These are phyloP conservation scores for Vachellia collinsii DNA, from an alignment of 306 rosid species.

Conservation along the genomic window DNA sequence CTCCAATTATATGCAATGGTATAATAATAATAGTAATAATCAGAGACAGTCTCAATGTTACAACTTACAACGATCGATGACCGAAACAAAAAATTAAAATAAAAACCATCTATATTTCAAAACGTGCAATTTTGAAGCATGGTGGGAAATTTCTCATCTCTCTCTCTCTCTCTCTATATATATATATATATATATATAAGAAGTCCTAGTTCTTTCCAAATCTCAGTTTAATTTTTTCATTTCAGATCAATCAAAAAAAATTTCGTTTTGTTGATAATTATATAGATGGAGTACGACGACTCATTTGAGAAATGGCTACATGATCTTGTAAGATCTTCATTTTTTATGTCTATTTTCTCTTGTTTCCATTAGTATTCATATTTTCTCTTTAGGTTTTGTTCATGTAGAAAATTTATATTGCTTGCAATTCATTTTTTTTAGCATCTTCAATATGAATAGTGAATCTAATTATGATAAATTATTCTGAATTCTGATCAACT, in stretches of 20 bases:
- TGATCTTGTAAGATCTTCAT: not conserved
- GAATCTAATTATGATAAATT: not conserved
- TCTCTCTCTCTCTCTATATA: not conserved
- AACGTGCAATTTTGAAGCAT: constrained; percentile 12
- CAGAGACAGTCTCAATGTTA: constrained; percentile 13
- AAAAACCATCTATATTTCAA: not conserved
- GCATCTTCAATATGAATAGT: not conserved
- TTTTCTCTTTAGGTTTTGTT: not conserved
- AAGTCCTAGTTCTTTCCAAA: not conserved
- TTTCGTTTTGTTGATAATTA: not conserved
- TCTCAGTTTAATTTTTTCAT: not conserved
- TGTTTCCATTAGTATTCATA: not conserved
- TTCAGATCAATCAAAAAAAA: not conserved
- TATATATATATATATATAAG: not conserved
- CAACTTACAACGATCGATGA: not conserved
- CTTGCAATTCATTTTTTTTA: not conserved
- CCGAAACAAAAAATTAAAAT: constrained; percentile 1
- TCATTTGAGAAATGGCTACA: not conserved
- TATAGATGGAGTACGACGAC: not conserved
- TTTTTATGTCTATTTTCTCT: not conserved
- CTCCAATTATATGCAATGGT: not conserved
- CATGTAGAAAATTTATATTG: not conserved
- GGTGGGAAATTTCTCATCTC: not conserved
- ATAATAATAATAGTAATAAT: not conserved
- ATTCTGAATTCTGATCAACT: not conserved